Evolutionary conservation across 805 yeast species (phyloP).

Genomic region (Starmerella floris): DNA sequence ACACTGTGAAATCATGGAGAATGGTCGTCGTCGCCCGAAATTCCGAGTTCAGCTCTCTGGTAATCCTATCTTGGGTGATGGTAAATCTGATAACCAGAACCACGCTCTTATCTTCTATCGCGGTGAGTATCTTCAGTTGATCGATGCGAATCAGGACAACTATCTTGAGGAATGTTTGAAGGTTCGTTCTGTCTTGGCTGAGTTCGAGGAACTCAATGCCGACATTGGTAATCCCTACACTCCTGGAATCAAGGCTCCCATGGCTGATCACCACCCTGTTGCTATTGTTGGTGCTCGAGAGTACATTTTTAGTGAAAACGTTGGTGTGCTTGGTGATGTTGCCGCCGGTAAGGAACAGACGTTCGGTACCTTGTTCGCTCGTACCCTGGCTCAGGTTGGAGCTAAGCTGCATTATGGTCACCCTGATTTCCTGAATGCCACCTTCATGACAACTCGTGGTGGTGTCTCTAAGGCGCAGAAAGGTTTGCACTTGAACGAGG

Average conservation of each 20-base stretch:
- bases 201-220: conserved; percentile 67
- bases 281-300: conserved; percentile 94
- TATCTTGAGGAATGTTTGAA: conserved; percentile 88
- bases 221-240: conserved; percentile 40
- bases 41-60: conserved; percentile 71
- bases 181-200: conserved; percentile 74
- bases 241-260: conserved; percentile 37
- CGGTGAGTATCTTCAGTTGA: conserved; percentile 88
- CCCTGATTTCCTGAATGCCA: conserved; percentile 84
- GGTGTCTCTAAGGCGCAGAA: conserved; percentile 92
- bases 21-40: conserved; percentile 47
- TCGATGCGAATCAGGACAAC: conserved; percentile 94
- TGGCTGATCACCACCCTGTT: conserved; percentile 40
- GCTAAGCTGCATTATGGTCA: conserved; percentile 93
- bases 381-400: conserved; percentile 86
- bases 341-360: conserved; percentile 98
- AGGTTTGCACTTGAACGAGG: conserved; percentile 86
- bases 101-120: conserved; percentile 74
- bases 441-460: conserved; percentile 89
- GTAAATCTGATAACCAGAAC: conserved; percentile 91
- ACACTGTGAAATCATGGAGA: conserved; percentile 40
- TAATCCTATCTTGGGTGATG: conserved; percentile 91
- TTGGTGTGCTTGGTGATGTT: conserved; percentile 86
- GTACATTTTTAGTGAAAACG: conserved; percentile 82
- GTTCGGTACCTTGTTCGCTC: conserved; percentile 87